These are phyloP conservation scores for Pythium sp. DNA, from an alignment of 352 stramenopile genomes.

Conservation along the genomic window DNA sequence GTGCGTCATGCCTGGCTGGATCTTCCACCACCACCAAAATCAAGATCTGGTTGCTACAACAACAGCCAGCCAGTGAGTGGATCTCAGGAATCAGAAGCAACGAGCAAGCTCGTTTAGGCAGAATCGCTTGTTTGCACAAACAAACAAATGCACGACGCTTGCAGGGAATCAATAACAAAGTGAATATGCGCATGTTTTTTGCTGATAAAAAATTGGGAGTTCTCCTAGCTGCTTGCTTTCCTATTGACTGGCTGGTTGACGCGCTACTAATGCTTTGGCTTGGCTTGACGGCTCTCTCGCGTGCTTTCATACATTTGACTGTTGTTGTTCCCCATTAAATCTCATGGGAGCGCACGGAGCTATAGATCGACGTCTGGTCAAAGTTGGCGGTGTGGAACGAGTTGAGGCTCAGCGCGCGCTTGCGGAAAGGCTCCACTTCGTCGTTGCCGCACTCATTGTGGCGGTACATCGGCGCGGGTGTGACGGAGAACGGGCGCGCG, in stretches of 20 bases:
- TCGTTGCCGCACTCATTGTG: constrained; percentile 23
- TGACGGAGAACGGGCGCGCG: constrained; percentile 49
- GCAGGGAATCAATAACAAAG: neutral
- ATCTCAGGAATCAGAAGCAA: too few relatives aligned
- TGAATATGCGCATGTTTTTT: neutral
- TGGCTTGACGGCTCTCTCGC: neutral
- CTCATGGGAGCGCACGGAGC: constrained; percentile 41
- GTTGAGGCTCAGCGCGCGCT: constrained; percentile 60
- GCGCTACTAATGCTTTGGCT: neutral
- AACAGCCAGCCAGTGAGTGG: too few relatives aligned
- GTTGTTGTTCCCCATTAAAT: constrained; percentile 2
- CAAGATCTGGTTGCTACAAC: too few relatives aligned
- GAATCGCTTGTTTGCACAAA: neutral
- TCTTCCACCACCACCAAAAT: too few relatives aligned
- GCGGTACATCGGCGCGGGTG: constrained; percentile 24
- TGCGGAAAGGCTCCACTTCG: constrained; percentile 25
- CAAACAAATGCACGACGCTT: neutral
- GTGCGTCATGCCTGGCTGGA: too few relatives aligned
- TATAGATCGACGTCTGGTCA: constrained; percentile 58
- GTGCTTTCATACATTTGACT: neutral
- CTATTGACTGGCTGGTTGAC: neutral
- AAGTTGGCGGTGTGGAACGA: constrained; percentile 84
- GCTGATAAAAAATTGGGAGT: neutral
- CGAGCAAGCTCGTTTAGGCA: too few relatives aligned
- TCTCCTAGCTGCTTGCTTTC: neutral